Base-by-base conservation (phyloP, 495 filamentous ascomycete genomes). In the Penicillium atrosanguineum region DNA sequence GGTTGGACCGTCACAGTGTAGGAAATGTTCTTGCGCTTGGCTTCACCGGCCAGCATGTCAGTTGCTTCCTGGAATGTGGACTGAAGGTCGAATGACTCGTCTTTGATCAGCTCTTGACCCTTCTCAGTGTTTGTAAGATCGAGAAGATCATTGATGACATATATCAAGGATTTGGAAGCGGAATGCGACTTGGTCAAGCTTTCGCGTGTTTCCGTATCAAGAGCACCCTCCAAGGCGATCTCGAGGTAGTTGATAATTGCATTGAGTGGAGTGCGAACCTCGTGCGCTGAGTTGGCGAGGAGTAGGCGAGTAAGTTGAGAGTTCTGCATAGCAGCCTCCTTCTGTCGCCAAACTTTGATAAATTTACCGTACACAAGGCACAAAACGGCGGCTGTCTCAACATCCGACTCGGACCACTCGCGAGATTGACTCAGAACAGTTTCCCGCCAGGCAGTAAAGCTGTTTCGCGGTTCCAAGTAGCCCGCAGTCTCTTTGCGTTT, bases 241-340 rank as follows among this genome's bases (percentile, higher is more conserved):
- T 97, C 93, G 3, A 97, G 75, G 53, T 94, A 96, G 60, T 97
- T 97, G 65, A 97, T 94, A 61, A 97, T 95, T 19, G 93, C 93
- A 67, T 96, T 96, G 4, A 97, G 73, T 0, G 93, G 92, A 0
- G 93, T 97, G 28, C 93, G 87, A 15, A 97, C 90, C 74, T 96
- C 92, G 61, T 97, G 93, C 0, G 93, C 93, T 0, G 91, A 95
- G 61, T 97, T 96, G 9, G 93, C 90, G 3, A 96, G 75, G 9
- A 97, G 69, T 14, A 97, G 71, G 44, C 83, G 77, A 2, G 90
- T 96, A 16, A 97, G 73, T 39, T 90, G 85, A 50, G 87, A 95
- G 59, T 74, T 93, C 54, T 95, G 86, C 61, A 95, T 69, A 4
- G 87, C 88, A 0, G 86, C 88, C 63, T 97, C 92, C 52, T 94